A percentile compares a stretch with the other conserved stretches of the same genome.
Conservation (phyloP, 2,329 filamentous ascomycete genomes). For the Aspergillus hortae region DNA sequence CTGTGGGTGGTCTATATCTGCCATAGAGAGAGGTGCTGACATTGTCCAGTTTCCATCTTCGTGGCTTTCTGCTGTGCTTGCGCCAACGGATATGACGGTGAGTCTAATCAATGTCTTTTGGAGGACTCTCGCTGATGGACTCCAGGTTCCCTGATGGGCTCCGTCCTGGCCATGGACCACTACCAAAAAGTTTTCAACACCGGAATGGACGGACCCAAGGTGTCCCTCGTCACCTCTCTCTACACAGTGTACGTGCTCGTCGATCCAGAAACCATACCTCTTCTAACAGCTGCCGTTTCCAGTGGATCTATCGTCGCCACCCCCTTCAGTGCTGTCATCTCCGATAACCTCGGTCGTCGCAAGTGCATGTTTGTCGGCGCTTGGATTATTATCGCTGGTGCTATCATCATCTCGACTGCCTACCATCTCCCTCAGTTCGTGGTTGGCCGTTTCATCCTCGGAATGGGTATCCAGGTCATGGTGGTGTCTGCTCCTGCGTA, state of each 20-base stretch:
- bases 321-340: conserved; percentile 43
- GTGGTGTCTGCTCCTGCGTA: conserved; percentile 50
- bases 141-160: background rate
- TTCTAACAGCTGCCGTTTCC: background rate
- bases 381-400: conserved; percentile 45
- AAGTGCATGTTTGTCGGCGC: conserved; percentile 46
- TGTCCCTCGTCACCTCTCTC: background rate
- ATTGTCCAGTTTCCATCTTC: conserved; percentile 40
- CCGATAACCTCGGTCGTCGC: conserved; percentile 45
- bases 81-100: background rate
- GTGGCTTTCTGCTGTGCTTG: conserved; percentile 30
- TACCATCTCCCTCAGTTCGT: conserved; percentile 39
- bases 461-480: conserved; percentile 48
- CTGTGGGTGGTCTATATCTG: conserved; percentile 16
- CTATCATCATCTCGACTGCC: conserved; percentile 42
- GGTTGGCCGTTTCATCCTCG: conserved; percentile 48
- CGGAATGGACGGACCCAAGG: background rate
- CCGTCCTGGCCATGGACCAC: background rate
- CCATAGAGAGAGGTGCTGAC: conserved; percentile 3
- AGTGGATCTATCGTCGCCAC: conserved; percentile 40
- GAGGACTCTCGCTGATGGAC: background rate
- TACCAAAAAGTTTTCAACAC: background rate
- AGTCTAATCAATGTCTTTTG: background rate
- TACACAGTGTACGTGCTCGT: background rate
- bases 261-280: background rate